Evolutionary conservation across 306 rosid species (phyloP), one percentile per base, ranked within the genome.

Genomic region (Glycine latifolia): DNA sequence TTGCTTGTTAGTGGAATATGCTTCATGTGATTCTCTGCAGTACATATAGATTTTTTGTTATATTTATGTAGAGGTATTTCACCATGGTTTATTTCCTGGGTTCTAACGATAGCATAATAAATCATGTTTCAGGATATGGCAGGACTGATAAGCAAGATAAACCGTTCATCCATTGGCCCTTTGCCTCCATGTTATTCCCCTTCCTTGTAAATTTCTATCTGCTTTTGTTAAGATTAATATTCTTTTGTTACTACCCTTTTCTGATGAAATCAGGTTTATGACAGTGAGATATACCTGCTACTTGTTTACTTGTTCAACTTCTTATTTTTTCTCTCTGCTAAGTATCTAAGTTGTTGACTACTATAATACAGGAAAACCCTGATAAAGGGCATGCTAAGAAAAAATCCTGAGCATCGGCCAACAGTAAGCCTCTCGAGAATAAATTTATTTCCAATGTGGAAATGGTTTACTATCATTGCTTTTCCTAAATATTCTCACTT

Each of bases 311-410:
- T 53, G 53, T 71, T 47, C 79, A 41, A n/a, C 12, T 48, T 26
- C 14, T 31, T 44, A 9, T 20, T 11, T 20, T 26, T 37, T 82
- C 44, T 67, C 35, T 59, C 6, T 80, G 75, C 80, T 86, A 80
- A 59, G 31, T 75, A 67, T 78, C 68, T 67, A 75, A 78, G 11
- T 17, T 60, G 48, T 83, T 75, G 47, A 55, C 14, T 82, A 39
- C 65, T 79, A 12, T 66, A 60, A 81, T 87, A 55, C 94, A 96
- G 99, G 88, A 96, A 96, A 93, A 92, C 91, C 67, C 94, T 96
- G 78, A 93, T 96, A 83, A 96, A 96, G 84, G 91, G 98, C 84
- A 96, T 96, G 99, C 90, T 96, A 80, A 89, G 99, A 83, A 96
- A 96, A 89, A 93, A 48, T 68, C 99, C 99, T 3, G 98, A 96